Conservation (phyloP, 164 flowering plant species). For the Macadamia tetraphylla region DNA sequence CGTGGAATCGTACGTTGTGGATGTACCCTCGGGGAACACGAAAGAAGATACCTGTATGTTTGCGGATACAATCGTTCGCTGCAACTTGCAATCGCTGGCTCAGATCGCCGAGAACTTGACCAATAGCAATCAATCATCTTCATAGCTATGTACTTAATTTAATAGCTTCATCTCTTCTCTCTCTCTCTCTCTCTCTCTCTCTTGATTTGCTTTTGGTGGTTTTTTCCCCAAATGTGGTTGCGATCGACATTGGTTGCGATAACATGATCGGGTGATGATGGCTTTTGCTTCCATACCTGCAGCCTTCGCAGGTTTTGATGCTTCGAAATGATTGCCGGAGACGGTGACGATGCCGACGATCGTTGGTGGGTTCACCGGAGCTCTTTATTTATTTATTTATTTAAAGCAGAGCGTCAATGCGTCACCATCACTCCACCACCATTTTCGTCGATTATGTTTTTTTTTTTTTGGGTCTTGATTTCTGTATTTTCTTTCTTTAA, state of each 20-base stretch:
- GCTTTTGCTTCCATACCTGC: too few relatives aligned
- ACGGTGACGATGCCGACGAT: too few relatives aligned
- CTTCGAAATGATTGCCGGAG: too few relatives aligned
- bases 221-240: not conserved
- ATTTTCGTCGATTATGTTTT: too few relatives aligned
- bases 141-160: not conserved
- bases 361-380: not conserved
- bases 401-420: not conserved
- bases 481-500: too few relatives aligned
- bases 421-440: not conserved
- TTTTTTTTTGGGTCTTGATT: too few relatives aligned
- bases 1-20: slow-evolving; percentile 78
- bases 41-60: slow-evolving; percentile 69
- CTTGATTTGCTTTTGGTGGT: not conserved
- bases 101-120: slow-evolving; percentile 41
- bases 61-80: slow-evolving; percentile 67
- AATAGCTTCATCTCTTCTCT: not conserved
- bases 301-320: too few relatives aligned
- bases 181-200: not conserved
- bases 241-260: not conserved
- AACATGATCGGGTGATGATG: not conserved
- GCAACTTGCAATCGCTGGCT: slow-evolving; percentile 71
- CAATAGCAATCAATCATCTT: not conserved
- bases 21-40: slow-evolving; percentile 67
- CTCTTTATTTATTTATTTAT: not conserved